These are phyloP conservation scores for Tetrapisispora pingtungensis DNA, from an alignment of 805 yeast genomes.

Conservation along the genomic window DNA sequence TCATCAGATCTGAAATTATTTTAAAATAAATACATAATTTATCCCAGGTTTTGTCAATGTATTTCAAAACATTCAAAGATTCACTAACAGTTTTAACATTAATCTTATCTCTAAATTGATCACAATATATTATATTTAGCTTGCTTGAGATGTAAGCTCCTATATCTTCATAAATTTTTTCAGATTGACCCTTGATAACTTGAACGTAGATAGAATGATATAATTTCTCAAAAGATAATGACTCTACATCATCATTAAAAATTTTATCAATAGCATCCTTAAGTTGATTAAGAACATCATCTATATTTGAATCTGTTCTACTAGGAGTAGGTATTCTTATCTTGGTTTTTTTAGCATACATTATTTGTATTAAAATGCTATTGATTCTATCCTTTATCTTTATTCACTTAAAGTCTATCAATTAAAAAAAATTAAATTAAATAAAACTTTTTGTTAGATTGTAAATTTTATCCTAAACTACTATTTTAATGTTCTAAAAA, in stretches of 20 bases:
- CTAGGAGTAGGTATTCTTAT: conserved; percentile 53
- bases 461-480: too few relatives aligned
- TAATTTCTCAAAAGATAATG: conserved; percentile 70
- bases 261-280: conserved; percentile 63
- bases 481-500: too few relatives aligned
- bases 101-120: background rate
- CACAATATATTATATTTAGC: conserved; percentile 2
- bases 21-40: conserved; percentile 65
- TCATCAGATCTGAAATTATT: conserved; percentile 71
- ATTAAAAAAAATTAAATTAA: too few relatives aligned
- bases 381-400: too few relatives aligned
- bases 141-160: conserved; percentile 7
- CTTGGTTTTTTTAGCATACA: conserved; percentile 33
- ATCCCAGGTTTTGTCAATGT: conserved; percentile 43
- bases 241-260: conserved; percentile 59
- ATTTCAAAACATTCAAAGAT: conserved; percentile 24
- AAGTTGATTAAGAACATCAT: conserved; percentile 55
- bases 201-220: conserved; percentile 71
- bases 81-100: background rate
- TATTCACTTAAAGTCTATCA: too few relatives aligned
- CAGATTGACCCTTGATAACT: conserved; percentile 36
- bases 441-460: too few relatives aligned
- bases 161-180: conserved; percentile 9
- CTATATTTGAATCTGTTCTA: conserved; percentile 37
- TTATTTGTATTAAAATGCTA: too few relatives aligned